Evolutionary conservation across 768 basidiomycete genomes (phyloP), one percentile per base, ranked within the genome.

Genomic region (Phlebiopsis flavidoalba): DNA sequence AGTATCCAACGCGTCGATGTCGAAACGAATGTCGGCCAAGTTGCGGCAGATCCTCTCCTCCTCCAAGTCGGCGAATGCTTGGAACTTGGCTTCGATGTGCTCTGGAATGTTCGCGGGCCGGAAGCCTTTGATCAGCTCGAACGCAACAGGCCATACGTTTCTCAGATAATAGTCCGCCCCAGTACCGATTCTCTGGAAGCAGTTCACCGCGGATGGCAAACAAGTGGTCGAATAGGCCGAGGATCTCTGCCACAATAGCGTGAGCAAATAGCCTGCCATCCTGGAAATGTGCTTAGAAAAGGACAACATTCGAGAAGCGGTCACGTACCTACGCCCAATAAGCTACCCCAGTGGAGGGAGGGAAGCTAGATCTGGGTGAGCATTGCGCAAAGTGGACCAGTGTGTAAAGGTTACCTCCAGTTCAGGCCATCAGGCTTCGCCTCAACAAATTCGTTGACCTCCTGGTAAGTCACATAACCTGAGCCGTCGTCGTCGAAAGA

Each of bases 401-500:
- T 21, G 10, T 35, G 19, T 7, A n/a, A 48, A 19, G 26, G 35
- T 14, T 53, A 71, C 71, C 69, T 75, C 73, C 74, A 75, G 5
- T 62, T 67, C 66, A 74, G 73, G 14, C 62, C 63, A 0, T 31
- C 12, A 1, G 72, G 74, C 6, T 65, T 59, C 22, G 64, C 57
- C 3, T 57, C 47, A 3, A 71, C 72, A 51, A 76, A 74, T 0
- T 49, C 53, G 54, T 76, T 76, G 17, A 73, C 68, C 54, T 76
- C 73, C 3, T 60, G 36, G n/a, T 74, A 66, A 0, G 70, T 70
- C 57, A 71, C 68, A 53, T 69, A 74, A 3, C 74, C 73, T 0
- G 72, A 74, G 2, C 69, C 67, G 52, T 76, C 72, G 26, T 72
- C 69, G 56, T 76, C 74, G 51, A 75, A 65, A 12, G 72, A 73